phyloP scores from a whole-genome alignment of 495 filamentous ascomycete species.

The Cercophora scortea region DNA sequence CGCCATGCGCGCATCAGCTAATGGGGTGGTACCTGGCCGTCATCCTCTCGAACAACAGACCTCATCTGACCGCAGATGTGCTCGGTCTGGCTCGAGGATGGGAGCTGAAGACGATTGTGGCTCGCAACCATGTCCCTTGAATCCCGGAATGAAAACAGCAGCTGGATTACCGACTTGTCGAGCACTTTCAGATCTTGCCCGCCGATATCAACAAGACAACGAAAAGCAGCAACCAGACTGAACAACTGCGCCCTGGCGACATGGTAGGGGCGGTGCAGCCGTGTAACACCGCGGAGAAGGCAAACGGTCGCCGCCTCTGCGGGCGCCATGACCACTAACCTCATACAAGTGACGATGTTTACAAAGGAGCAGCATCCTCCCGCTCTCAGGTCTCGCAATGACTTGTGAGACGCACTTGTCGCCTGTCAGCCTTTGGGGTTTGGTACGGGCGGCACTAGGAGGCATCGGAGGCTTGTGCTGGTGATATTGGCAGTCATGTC shows the following conservation, averaged over 20 bases:
- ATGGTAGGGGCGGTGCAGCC: not conserved
- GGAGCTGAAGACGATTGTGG: too few species aligned
- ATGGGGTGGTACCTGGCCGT: too few species aligned
- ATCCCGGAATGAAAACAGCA: not conserved
- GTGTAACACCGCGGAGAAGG: constrained; percentile 9
- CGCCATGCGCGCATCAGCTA: too few species aligned
- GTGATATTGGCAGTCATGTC: too few species aligned
- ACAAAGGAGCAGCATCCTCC: not conserved
- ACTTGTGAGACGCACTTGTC: not conserved
- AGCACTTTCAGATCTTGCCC: not conserved
- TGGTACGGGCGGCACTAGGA: not conserved
- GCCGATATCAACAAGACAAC: too few species aligned
- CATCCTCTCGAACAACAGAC: too few species aligned
- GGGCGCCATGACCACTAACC: not conserved
- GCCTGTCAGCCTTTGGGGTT: not conserved
- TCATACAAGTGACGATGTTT: not conserved
- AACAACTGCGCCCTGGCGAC: not conserved
- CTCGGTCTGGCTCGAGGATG: too few species aligned
- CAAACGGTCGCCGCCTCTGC: constrained; percentile 3
- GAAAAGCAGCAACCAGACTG: too few species aligned
- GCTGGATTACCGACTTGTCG: not conserved
- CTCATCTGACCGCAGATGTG: too few species aligned
- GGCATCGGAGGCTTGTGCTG: too few species aligned
- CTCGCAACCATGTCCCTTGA: too few species aligned
- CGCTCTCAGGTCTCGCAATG: not conserved